These are phyloP conservation scores for Helianthus annuus DNA, from an alignment of 129 eudicot genomes.

Conservation along the genomic window DNA sequence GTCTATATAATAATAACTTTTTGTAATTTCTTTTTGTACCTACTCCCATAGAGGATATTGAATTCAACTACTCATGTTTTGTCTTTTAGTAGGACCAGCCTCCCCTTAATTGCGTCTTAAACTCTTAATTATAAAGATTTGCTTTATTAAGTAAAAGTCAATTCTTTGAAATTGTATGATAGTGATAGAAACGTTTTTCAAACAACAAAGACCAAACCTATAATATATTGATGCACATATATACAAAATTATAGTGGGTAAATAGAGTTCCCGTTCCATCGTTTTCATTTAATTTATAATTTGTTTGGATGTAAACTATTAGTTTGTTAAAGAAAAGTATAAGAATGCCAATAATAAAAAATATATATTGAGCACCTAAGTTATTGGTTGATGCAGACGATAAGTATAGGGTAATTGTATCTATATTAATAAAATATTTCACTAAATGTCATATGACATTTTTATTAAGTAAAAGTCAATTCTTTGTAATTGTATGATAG, in stretches of 20 bases:
- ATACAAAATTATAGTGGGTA: background rate
- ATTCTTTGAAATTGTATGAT: background rate
- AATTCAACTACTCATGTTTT: background rate
- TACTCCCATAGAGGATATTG: background rate
- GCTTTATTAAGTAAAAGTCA: background rate
- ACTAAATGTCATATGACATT: too few species aligned
- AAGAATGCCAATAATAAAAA: too few species aligned
- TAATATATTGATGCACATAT: background rate
- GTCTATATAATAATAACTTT: too few species aligned
- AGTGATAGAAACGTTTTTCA: background rate
- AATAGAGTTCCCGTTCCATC: background rate
- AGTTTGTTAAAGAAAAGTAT: background rate
- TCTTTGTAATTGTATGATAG: too few species aligned
- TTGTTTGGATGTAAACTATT: background rate
- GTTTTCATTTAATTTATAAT: background rate
- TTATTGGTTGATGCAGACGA: too few species aligned
- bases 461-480: too few species aligned
- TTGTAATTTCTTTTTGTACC: too few species aligned
- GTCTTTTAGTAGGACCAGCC: conserved; percentile 2
- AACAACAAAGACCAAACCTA: background rate
- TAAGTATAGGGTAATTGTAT: too few species aligned
- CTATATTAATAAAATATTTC: too few species aligned
- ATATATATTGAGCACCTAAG: too few species aligned
- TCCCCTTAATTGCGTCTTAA: background rate
- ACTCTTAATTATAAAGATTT: background rate